Evolutionary conservation across 106 monocot genomes (phyloP).

Genomic region (Phalaenopsis aphrodite): DNA sequence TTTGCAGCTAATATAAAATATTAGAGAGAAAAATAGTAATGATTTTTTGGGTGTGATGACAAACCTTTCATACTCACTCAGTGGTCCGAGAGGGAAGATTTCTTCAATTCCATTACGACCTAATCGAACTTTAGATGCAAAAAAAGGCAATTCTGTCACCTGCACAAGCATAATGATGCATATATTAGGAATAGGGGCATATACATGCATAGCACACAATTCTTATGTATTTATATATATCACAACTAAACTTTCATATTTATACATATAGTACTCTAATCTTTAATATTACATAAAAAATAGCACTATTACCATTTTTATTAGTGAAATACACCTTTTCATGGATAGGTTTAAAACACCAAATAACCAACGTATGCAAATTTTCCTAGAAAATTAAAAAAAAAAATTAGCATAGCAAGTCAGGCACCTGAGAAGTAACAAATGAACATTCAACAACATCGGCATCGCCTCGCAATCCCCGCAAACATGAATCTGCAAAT

Average conservation of each 20-base stretch:
- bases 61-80: constrained; percentile 47
- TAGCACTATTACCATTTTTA: too few species aligned
- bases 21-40: not conserved
- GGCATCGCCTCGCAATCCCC: constrained; percentile 70
- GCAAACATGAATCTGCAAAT: constrained; percentile 81
- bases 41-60: not conserved
- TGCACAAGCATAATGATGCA: not conserved
- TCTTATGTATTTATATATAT: too few species aligned
- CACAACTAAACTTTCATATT: too few species aligned
- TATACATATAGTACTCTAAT: too few species aligned
- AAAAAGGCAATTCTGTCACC: constrained; percentile 84
- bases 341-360: too few species aligned
- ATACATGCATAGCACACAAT: too few species aligned
- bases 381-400: not conserved
- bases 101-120: constrained; percentile 71
- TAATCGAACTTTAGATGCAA: constrained; percentile 77
- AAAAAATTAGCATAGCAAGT: not conserved
- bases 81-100: constrained; percentile 68
- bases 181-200: too few species aligned
- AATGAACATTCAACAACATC: constrained; percentile 78
- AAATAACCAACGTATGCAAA: too few species aligned
- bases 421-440: constrained; percentile 60
- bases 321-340: too few species aligned
- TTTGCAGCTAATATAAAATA: not conserved
- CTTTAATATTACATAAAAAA: too few species aligned